phyloP scores from a whole-genome alignment of 768 basidiomycete genomes.

The Phanerodontia chrysosporium region DNA sequence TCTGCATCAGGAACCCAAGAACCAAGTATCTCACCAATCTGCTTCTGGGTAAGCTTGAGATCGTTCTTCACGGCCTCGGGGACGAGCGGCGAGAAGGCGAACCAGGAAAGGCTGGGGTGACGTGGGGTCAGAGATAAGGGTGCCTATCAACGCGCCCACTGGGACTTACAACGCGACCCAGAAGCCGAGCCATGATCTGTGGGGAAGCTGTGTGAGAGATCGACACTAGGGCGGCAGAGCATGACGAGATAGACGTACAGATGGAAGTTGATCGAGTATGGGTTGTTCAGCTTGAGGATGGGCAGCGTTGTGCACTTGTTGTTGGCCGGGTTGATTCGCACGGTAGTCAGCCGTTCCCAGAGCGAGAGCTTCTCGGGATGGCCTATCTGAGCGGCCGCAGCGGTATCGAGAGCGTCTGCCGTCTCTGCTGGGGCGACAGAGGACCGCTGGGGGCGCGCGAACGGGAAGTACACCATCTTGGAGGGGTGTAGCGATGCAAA shows the following conservation, averaged over 20 bases:
- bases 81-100: constrained; percentile 59
- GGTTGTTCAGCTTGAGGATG: constrained; percentile 42
- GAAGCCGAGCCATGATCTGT: constrained; percentile 37
- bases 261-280: constrained; percentile 48
- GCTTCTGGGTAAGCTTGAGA: constrained; percentile 40
- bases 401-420: neutral
- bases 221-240: neutral
- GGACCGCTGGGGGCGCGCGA: neutral
- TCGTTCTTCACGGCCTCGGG: constrained; percentile 52
- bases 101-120: constrained; percentile 39
- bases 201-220: neutral
- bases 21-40: constrained; percentile 33
- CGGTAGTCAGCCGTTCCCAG: constrained; percentile 14
- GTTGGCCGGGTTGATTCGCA: constrained; percentile 43
- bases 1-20: neutral
- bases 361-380: constrained; percentile 1
- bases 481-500: neutral
- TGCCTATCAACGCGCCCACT: neutral
- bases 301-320: constrained; percentile 50
- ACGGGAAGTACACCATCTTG: neutral
- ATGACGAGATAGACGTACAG: constrained; percentile 29
- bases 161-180: constrained; percentile 42
- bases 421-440: neutral
- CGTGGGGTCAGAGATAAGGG: neutral
- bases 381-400: neutral